These are phyloP conservation scores for Xylariaceae sp. DNA, from an alignment of 2,329 filamentous ascomycete species.

Conservation along the genomic window DNA sequence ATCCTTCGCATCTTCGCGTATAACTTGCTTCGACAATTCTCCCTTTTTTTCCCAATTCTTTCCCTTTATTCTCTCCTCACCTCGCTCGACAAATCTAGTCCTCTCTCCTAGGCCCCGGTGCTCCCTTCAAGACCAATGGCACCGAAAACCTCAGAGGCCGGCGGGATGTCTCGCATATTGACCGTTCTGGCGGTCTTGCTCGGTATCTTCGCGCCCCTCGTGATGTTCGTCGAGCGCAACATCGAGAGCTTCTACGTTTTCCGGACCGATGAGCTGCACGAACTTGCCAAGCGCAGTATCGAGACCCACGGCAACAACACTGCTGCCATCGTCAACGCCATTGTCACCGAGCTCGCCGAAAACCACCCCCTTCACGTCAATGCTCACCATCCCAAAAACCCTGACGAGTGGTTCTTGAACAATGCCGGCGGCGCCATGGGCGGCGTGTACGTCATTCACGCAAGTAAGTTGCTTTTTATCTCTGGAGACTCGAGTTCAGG, in stretches of 20 bases:
- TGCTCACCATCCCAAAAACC: constrained; percentile 36
- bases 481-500: no score
- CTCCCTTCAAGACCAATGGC: constrained; percentile 5
- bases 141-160: constrained; percentile 4
- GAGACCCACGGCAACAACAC: constrained; percentile 70
- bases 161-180: constrained; percentile 35
- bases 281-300: constrained; percentile 61
- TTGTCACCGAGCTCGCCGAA: constrained; percentile 60
- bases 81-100: neutral
- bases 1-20: no score
- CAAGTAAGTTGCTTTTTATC: constrained; percentile 50
- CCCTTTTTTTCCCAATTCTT: neutral
- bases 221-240: constrained; percentile 53
- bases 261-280: constrained; percentile 59
- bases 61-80: neutral
- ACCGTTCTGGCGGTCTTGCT: constrained; percentile 48
- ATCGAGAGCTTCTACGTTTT: constrained; percentile 70
- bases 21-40: no score
- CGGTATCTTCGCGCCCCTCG: constrained; percentile 48
- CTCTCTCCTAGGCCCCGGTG: neutral
- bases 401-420: constrained; percentile 84
- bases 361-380: constrained; percentile 55
- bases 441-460: constrained; percentile 84
- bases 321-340: constrained; percentile 58
- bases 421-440: constrained; percentile 90